Evolutionary conservation across 805 yeast species (phyloP).

Genomic region (Candida koratica): DNA sequence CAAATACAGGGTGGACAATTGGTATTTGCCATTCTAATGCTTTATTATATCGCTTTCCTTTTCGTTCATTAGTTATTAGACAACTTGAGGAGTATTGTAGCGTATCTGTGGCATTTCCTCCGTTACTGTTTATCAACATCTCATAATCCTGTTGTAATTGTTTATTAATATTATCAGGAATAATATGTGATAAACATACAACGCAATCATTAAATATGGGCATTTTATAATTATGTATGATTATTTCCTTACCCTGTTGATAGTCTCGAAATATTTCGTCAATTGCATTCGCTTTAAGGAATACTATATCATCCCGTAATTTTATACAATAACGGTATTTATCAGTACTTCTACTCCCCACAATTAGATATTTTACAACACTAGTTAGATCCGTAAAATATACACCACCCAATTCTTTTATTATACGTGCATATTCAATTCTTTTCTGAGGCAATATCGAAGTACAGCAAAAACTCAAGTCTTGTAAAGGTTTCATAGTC

Average conservation of each 20-base stretch:
- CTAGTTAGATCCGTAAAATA: conserved; percentile 56
- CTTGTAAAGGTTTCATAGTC: conserved; percentile 36
- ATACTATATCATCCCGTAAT: conserved; percentile 52
- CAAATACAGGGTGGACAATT: conserved; percentile 49
- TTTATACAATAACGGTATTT: conserved; percentile 51
- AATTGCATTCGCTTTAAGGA: conserved; percentile 48
- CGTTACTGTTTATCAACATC: conserved; percentile 35
- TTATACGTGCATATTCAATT: conserved; percentile 41
- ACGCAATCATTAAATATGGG: conserved; percentile 44
- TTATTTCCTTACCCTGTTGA: conserved; percentile 43
- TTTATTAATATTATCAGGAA: conserved; percentile 11
- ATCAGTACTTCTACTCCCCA: conserved; percentile 55
- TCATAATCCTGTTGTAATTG: conserved; percentile 10
- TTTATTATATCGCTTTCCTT: conserved; percentile 51
- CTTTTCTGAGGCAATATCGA: conserved; percentile 42
- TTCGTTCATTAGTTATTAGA: conserved; percentile 47
- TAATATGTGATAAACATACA: conserved; percentile 43
- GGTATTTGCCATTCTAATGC: conserved; percentile 53
- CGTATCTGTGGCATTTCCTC: conserved; percentile 51
- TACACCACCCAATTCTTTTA: conserved; percentile 56
- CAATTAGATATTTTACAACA: conserved; percentile 55
- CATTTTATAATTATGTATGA: conserved; percentile 24
- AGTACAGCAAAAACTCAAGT: conserved; percentile 55
- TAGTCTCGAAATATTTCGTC: conserved; percentile 45
- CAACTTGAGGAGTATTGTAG: conserved; percentile 42